Evolutionary conservation across 306 rosid species (phyloP).

Genomic region (Castanospermum australe): DNA sequence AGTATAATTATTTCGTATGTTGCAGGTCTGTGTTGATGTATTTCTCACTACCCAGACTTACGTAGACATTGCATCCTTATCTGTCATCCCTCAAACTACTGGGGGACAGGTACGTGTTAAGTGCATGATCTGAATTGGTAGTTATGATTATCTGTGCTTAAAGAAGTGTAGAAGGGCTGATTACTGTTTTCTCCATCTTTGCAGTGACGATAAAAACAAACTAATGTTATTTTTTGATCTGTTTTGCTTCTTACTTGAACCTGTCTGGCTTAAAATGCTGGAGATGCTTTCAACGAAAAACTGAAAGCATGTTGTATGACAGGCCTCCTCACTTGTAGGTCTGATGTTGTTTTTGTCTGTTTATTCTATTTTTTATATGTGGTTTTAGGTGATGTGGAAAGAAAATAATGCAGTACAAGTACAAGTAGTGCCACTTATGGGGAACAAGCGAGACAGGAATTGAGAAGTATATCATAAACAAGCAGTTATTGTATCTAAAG

Average conservation of each 20-base stretch:
- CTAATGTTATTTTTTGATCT: not conserved
- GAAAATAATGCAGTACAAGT: no score
- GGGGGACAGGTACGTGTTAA: conserved; percentile 77
- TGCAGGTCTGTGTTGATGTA: conserved; percentile 91
- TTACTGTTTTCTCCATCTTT: not conserved
- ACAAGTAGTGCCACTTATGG: no score
- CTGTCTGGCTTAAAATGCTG: conserved; percentile 3
- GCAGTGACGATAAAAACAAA: not conserved
- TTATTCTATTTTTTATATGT: no score
- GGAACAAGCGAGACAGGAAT: not conserved
- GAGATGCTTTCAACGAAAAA: not conserved
- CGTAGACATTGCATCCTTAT: conserved; percentile 84
- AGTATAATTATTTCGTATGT: conserved; percentile 27
- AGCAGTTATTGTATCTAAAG: not conserved
- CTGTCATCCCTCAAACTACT: conserved; percentile 86
- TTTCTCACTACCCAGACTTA: conserved; percentile 89
- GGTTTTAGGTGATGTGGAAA: no score
- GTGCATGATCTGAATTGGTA: not conserved
- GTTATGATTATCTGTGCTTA: conserved; percentile 8
- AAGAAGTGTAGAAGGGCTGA: not conserved
- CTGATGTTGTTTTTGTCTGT: no score
- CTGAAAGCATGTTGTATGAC: no score
- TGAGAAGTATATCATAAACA: not conserved
- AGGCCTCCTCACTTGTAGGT: no score
- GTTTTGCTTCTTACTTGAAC: not conserved